Evolutionary conservation across 768 basidiomycete species (phyloP).

Genomic region (Leucosporidium creatinivorum): DNA sequence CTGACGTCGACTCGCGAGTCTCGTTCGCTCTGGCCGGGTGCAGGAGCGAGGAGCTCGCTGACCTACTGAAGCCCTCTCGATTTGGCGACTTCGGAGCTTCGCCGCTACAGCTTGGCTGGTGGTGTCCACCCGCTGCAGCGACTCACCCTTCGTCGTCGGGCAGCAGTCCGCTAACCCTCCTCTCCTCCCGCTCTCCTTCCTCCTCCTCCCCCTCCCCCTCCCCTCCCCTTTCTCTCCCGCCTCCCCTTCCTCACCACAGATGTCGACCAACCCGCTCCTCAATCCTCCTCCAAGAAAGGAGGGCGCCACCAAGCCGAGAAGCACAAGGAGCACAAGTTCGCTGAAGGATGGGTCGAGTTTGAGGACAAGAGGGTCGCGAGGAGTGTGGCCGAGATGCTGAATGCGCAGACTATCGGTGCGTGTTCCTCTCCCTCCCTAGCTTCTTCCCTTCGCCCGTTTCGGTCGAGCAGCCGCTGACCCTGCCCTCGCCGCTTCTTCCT

Average conservation of each 20-base stretch:
- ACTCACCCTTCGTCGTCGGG: no score
- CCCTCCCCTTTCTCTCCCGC: no score
- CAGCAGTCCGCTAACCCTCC: no score
- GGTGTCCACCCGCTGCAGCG: no score
- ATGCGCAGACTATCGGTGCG: constrained; percentile 81
- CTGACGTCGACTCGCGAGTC: not conserved
- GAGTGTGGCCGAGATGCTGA: constrained; percentile 86
- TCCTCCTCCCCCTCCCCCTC: no score
- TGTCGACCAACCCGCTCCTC: not conserved
- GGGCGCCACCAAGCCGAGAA: constrained; percentile 26
- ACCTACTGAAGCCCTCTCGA: no score
- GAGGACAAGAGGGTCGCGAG: constrained; percentile 86
- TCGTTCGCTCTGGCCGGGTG: not conserved
- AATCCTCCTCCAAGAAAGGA: constrained; percentile 11
- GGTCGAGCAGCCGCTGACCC: no score
- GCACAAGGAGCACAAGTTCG: constrained; percentile 54
- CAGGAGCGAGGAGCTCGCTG: not conserved
- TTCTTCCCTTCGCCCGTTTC: no score
- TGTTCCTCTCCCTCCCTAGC: not conserved
- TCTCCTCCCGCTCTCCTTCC: not conserved
- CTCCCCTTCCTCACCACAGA: not conserved
- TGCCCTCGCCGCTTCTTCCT: no score
- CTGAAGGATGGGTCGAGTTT: constrained; percentile 98
- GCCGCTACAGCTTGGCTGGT: no score
- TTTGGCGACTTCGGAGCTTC: no score